Base-by-base conservation (phyloP, 805 yeast genomes). In the Myxozyma neotropica region DNA sequence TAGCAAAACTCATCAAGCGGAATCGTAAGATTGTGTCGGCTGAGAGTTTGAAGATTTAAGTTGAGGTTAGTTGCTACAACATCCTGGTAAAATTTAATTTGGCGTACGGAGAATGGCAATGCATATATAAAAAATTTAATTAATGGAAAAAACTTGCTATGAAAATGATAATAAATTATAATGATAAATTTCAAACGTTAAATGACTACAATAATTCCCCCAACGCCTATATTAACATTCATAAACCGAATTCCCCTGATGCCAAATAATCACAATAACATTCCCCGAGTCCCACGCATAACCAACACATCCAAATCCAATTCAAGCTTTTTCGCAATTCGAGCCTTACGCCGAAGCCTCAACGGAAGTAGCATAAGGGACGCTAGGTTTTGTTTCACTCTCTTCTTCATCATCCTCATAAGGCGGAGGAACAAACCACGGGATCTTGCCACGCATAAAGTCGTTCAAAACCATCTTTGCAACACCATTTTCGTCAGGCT, bases 391-490 rank as follows among this genome's bases (percentile, higher is more conserved):
- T 2, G 49, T n/a, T 21, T 29, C 52, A 13, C 23, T 35, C 12
- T n/a, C 55, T 66, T 80, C 86, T 58, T 77, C 85, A 45, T 85
- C 88, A 72, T 81, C 79, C 55, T 81, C 85, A 26, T 77, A 88
- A 67, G 98, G 97, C 29, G 99, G 99, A 27, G 94, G 85, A 33
- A 89, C 89, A 73, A 93, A 93, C 99, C 99, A 93, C 24, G 99
- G 99, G 56, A 93, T 93, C 71, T 90, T 89, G 63, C 99, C 99
- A 75, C 99, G 83, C 76, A 91, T 93, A 80, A 93, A 93, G 74
- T 93, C 99, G 68, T 90, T 90, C 73, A 93, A 81, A 31, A 93
- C 87, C 70, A 87, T 86, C 74, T 91, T 93, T 40, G 98, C 85
- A 57, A 93, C 90, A 69, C 96, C 95, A 66, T 86, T 80, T 75